Conservation (phyloP, 805 yeast species). For the Debaryomyces maramus region DNA sequence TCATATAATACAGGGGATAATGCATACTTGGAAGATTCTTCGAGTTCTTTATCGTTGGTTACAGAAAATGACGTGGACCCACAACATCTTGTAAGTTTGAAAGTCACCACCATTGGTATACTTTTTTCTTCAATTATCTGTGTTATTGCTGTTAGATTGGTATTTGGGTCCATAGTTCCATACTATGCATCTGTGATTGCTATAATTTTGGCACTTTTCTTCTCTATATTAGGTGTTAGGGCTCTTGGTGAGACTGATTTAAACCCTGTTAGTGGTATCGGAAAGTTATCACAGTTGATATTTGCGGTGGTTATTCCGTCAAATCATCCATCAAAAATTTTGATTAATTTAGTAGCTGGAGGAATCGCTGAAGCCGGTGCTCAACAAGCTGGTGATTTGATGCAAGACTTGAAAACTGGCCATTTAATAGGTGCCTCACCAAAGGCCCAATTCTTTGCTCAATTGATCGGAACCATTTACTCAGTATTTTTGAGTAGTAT, state of each 20-base stretch:
- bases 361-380: slow-evolving; percentile 99
- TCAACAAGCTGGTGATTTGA: slow-evolving; percentile 96
- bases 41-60: not conserved
- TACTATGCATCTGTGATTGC: slow-evolving; percentile 67
- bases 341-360: slow-evolving; percentile 88
- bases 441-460: slow-evolving; percentile 87
- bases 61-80: slow-evolving; percentile 29
- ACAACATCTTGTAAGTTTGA: slow-evolving; percentile 50
- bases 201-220: slow-evolving; percentile 68
- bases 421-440: slow-evolving; percentile 91
- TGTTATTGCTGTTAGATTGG: slow-evolving; percentile 56
- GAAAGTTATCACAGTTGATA: slow-evolving; percentile 85
- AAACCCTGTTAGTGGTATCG: slow-evolving; percentile 96
- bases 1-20: not conserved
- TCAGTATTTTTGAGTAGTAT: slow-evolving; percentile 76
- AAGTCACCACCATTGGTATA: slow-evolving; percentile 59
- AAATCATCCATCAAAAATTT: slow-evolving; percentile 73
- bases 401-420: slow-evolving; percentile 97
- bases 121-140: slow-evolving; percentile 67
- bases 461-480: slow-evolving; percentile 82
- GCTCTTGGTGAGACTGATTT: slow-evolving; percentile 96
- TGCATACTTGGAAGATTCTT: not conserved
- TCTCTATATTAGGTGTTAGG: slow-evolving; percentile 85
- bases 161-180: slow-evolving; percentile 76
- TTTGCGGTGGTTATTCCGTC: slow-evolving; percentile 81